These are phyloP conservation scores for Wickerhamomyces tratensis DNA, from an alignment of 805 yeast genomes.

Conservation along the genomic window DNA sequence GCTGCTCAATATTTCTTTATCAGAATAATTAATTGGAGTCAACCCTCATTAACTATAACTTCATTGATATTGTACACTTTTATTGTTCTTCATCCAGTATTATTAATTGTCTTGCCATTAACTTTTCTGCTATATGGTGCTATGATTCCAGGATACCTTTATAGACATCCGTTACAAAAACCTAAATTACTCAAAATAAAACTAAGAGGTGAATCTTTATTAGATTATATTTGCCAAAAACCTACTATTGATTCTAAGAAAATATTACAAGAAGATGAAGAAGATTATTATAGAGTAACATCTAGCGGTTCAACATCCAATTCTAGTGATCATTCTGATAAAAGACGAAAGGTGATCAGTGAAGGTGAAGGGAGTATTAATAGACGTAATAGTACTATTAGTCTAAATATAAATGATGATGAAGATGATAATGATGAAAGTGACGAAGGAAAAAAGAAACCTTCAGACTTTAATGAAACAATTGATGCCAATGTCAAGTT, in stretches of 20 bases:
- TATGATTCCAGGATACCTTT: constrained; percentile 61
- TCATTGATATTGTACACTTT: constrained; percentile 51
- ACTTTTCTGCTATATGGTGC: constrained; percentile 43
- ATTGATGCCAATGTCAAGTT: constrained; percentile 10
- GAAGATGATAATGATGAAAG: not conserved
- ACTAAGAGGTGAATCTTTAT: constrained; percentile 43
- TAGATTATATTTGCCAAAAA: constrained; percentile 27
- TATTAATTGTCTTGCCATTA: constrained; percentile 56
- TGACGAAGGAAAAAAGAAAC: constrained; percentile 7
- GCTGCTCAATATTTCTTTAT: constrained; percentile 47
- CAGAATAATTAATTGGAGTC: constrained; percentile 63
- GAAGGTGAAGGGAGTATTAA: constrained; percentile 1
- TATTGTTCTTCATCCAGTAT: constrained; percentile 62
- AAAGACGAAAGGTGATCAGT: constrained; percentile 2
- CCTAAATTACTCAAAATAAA: constrained; percentile 34
- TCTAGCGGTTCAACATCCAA: not conserved
- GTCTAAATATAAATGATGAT: constrained; percentile 1
- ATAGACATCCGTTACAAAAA: constrained; percentile 52
- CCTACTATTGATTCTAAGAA: not conserved
- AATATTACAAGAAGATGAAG: constrained; percentile 23
- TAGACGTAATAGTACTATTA: constrained; percentile 12
- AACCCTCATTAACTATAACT: constrained; percentile 60
- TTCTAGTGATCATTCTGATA: too few species aligned
- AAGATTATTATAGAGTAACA: constrained; percentile 20
- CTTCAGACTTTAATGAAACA: constrained; percentile 16